Percentiles rank a stretch among this genome's conserved stretches.
Evolutionary conservation across 2,329 filamentous ascomycete species (phyloP).

Genomic region (Botrytis tulipae): DNA sequence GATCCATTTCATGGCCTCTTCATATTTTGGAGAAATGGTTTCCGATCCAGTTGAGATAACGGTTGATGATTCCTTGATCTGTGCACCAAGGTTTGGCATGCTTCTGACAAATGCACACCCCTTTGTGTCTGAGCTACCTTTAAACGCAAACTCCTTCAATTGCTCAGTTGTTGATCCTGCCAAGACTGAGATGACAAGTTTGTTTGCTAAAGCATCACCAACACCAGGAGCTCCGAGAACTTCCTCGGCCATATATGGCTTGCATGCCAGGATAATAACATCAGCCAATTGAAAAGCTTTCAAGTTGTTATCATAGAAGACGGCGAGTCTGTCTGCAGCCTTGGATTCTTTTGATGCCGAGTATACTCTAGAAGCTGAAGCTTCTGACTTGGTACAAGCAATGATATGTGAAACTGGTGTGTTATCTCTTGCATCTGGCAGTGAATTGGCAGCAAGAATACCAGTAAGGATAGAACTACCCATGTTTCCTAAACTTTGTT

Average conservation of each 20-base stretch:
- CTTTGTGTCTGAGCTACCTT: background rate
- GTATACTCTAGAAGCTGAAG: slow-evolving; percentile 14
- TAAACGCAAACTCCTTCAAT: slow-evolving; percentile 9
- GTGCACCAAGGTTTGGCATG: slow-evolving; percentile 20
- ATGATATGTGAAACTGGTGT: slow-evolving; percentile 20
- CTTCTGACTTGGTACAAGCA: slow-evolving; percentile 18
- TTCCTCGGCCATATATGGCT: slow-evolving; percentile 20
- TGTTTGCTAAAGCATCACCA: slow-evolving; percentile 17
- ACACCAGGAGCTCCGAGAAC: slow-evolving; percentile 17
- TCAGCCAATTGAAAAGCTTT: slow-evolving; percentile 16
- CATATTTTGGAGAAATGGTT: slow-evolving; percentile 6
- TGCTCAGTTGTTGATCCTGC: slow-evolving; percentile 13
- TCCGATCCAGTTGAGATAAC: slow-evolving; percentile 15
- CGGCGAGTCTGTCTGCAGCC: slow-evolving; percentile 7
- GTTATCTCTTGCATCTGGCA: background rate
- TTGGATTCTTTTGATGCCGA: slow-evolving; percentile 9
- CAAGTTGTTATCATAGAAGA: slow-evolving; percentile 15
- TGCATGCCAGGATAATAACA: slow-evolving; percentile 17
- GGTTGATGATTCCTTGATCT: slow-evolving; percentile 18
- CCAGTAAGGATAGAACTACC: slow-evolving; percentile 17
- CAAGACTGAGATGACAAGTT: slow-evolving; percentile 21
- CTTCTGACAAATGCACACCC: slow-evolving; percentile 6
- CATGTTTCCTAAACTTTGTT: slow-evolving; percentile 14
- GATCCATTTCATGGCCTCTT: slow-evolving; percentile 15
- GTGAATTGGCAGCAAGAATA: slow-evolving; percentile 7